Evolutionary conservation across 1,284 basidiomycete genomes (phyloP), one percentile per base, ranked within the genome.

Genomic region (Cryptococcus sp.): DNA sequence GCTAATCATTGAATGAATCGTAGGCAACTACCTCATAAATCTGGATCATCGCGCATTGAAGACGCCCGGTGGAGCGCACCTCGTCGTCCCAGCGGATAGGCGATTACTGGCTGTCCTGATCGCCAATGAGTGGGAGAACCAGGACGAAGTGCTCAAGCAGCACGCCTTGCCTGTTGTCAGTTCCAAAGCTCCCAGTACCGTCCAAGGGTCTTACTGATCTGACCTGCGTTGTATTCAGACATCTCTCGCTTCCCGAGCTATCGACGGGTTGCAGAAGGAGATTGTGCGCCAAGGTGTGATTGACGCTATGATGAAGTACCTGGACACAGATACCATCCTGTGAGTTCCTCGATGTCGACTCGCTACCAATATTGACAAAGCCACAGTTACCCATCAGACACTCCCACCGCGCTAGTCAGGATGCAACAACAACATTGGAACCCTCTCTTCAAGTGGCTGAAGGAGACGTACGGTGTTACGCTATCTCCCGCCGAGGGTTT

Each of bases 291-390:
- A 77, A n/a, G 83, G 88, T 54, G 88, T 95, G 27, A 83, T 85
- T 35, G 82, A 84, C n/a, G 83, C 86, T 20, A 77, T 99, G 47
- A 75, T 97, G 52, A 85, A 87, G 63, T 99, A 98, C 78, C 80
- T 99, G 39, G 89, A 97, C 66, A 98, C 95, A 3, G 96, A 99
- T 75, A 94, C 96, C 0, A 87, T 99, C 60, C 93, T 91, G 93
- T 93, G 66, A 57, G 83, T 22, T n/a, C 13, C 35, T 20, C 45
- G 20, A 42, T 17, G n/a, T 17, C 53, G 58, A 17, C 57, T 41
- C 38, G 3, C 25, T 8, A 35, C 8, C 8, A 35, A 35, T 35
- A 35, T 13, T 35, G 31, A 35, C 13, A 35, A 35, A 35, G 31
- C 8, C 5, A 10, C 70, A 93, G 91, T 74, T 98, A 93, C 79